Evolutionary conservation across 2,329 filamentous ascomycete species (phyloP), one percentile per base, ranked within the genome.

Genomic region (Beauveria pseudobassiana): DNA sequence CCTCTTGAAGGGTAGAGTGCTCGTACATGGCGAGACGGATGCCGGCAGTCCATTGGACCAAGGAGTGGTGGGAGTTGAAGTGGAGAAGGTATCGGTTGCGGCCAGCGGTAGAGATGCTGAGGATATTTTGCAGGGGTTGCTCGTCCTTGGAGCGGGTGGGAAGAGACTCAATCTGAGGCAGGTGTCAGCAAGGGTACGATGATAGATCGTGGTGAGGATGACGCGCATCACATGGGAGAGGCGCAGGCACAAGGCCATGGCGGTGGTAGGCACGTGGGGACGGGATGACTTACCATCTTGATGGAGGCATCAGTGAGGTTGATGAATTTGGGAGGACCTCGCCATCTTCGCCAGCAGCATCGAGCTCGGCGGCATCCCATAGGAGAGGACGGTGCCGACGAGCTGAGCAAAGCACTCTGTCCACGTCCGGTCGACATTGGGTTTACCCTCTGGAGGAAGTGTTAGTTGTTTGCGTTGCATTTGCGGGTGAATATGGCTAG

Each of bases 231-330:
- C 24, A 30, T 34, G 46, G 34, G 30, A 38, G 14, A 28, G 30
- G 55, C 45, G 43, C 26, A 10, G 45, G n/a, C 22, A n/a, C 10
- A 26, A 5, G 20, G 14, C 24, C 20, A 8, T 24, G 16, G n/a
- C 40, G 30, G 14, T 46, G 12, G 52, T 16, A 53, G 53, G n/a
- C 58, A 61, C 26, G 50, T 18, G 61, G 63, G 18, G 22, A 51
- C 7, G 40, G 63, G 24, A 51, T 30, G 20, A 64, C 75, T 67
- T 82, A 97, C 95, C 92, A 98, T 97, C 75, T 96, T 96, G 68
- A 99, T 92, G 0, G 95, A 96, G 22, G 95, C 95, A 81, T 99
- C 95, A 7, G 95, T 96, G 63, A 99, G 77, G 71, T 99, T 99
- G 74, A 99, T 93, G 73, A 97, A 99, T 56, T 90, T 95, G 38